Base-by-base conservation (phyloP, 306 rosid species). In the Pterocarpus santalinus region DNA sequence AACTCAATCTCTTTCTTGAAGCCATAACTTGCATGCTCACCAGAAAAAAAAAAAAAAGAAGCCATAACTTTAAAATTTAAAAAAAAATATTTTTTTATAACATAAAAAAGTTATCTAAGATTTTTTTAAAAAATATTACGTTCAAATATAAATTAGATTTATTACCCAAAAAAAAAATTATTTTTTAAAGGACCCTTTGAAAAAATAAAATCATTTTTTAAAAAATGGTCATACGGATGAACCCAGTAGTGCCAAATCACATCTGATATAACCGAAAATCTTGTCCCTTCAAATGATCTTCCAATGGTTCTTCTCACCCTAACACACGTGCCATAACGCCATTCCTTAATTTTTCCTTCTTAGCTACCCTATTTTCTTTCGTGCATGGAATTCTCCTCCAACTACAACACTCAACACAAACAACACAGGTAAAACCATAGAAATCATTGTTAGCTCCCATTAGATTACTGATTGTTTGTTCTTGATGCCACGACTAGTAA, bases 371-470 rank as follows among this genome's bases (percentile, higher is more conserved):
- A 60, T 71, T 86, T 83, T 82, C 70, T 82, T 86, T 72, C 94
- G 85, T 94, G 96, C 98, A 94, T 88, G 96, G 93, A 92, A 92
- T 94, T 90, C 92, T 85, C 65, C 57, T 75, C 90, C 94, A 83
- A 86, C 91, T 64, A 80, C 86, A 91, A 44, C 80, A 61, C 53
- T 73, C 44, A 66, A 44, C 86, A 84, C 84, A 86, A 73, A 76
- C 81, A 72, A 74, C 0, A 11, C 15, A 15, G 52, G 61, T 61
- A 57, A 53, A 15, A 12, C 32, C 72, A 80, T 73, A 76, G 8
- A 78, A 83, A 86, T 82, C 90, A 61, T 79, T 79, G 61, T 86
- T 69, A 44, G 85, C 86, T 75, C 60, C 77, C 5, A n/a, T 17
- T 55, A 5, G 15, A 33, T 62, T 62, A 6, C 57, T 15, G 84